phyloP scores from a whole-genome alignment of 2,329 filamentous ascomycete species.

The Monosporascus sp. region DNA sequence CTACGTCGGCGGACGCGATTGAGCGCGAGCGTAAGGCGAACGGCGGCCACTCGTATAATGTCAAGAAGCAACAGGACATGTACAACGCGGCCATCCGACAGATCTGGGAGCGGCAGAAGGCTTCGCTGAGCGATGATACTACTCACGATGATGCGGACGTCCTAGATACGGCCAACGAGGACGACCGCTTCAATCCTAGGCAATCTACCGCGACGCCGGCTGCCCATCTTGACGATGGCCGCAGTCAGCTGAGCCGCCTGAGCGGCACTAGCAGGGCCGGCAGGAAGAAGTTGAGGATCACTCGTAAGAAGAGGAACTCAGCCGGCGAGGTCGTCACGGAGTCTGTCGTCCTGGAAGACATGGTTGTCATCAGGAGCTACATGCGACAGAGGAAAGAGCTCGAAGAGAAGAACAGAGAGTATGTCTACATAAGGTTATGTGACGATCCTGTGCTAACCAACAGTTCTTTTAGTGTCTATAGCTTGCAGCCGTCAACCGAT shows the following conservation, averaged over 20 bases:
- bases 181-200: slow-evolving; percentile 67
- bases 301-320: slow-evolving; percentile 58
- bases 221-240: slow-evolving; percentile 66
- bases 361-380: slow-evolving; percentile 84
- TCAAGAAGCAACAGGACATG: slow-evolving; percentile 85
- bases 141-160: slow-evolving; percentile 62
- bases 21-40: slow-evolving; percentile 83
- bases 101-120: slow-evolving; percentile 87
- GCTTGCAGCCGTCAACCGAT: slow-evolving; percentile 42
- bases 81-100: slow-evolving; percentile 88
- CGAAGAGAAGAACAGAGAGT: slow-evolving; percentile 70
- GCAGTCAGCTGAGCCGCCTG: slow-evolving; percentile 70
- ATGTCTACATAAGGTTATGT: slow-evolving; percentile 32
- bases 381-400: slow-evolving; percentile 68
- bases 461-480: slow-evolving; percentile 40
- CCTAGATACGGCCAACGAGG: slow-evolving; percentile 52
- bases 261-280: slow-evolving; percentile 61
- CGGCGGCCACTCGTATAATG: slow-evolving; percentile 94
- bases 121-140: slow-evolving; percentile 66
- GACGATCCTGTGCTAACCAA: slow-evolving; percentile 30
- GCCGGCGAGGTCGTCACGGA: slow-evolving; percentile 58
- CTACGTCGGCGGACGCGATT: slow-evolving; percentile 74
- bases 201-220: slow-evolving; percentile 66
- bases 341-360: slow-evolving; percentile 64
- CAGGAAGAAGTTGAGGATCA: slow-evolving; percentile 68